phyloP scores from a whole-genome alignment of 2,329 filamentous ascomycete species.

The Talaromyces sp. region DNA sequence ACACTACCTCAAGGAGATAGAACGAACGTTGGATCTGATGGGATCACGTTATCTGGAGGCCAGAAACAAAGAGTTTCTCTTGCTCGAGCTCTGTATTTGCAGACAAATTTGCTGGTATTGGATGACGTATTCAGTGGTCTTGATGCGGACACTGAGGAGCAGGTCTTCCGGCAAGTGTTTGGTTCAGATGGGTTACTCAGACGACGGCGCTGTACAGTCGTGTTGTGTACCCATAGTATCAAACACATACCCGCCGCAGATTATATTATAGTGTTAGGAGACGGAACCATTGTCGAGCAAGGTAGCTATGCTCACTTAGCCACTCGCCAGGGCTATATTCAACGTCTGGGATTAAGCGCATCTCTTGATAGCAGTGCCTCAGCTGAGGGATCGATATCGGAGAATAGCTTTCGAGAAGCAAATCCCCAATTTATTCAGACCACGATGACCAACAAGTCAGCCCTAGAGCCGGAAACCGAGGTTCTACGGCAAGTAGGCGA shows the following conservation, averaged over 20 bases:
- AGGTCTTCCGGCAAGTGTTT: slow-evolving; percentile 15
- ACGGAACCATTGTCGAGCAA: slow-evolving; percentile 40
- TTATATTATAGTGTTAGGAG: slow-evolving; percentile 40
- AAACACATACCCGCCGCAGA: slow-evolving; percentile 27
- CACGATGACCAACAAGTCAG: background rate
- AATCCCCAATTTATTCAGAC: background rate
- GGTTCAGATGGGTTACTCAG: slow-evolving; percentile 11
- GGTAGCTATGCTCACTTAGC: slow-evolving; percentile 38
- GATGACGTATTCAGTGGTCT: slow-evolving; percentile 19
- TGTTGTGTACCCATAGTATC: slow-evolving; percentile 14
- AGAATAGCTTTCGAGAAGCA: background rate
- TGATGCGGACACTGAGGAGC: slow-evolving; percentile 17
- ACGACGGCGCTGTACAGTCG: background rate
- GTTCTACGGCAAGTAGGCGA: slow-evolving; percentile 38
- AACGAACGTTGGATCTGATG: slow-evolving; percentile 51
- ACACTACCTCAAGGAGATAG: slow-evolving; percentile 41
- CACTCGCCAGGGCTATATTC: slow-evolving; percentile 6
- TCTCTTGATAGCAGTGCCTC: background rate
- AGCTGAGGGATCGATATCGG: background rate
- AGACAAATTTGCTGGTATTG: slow-evolving; percentile 14
- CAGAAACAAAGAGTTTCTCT: slow-evolving; percentile 49
- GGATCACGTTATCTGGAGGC: slow-evolving; percentile 51
- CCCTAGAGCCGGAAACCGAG: slow-evolving; percentile 17
- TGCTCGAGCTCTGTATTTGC: slow-evolving; percentile 51
- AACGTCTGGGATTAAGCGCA: slow-evolving; percentile 8